Evolutionary conservation across 2,329 filamentous ascomycete genomes (phyloP).

Genomic region (Metarhizium anisopliae): DNA sequence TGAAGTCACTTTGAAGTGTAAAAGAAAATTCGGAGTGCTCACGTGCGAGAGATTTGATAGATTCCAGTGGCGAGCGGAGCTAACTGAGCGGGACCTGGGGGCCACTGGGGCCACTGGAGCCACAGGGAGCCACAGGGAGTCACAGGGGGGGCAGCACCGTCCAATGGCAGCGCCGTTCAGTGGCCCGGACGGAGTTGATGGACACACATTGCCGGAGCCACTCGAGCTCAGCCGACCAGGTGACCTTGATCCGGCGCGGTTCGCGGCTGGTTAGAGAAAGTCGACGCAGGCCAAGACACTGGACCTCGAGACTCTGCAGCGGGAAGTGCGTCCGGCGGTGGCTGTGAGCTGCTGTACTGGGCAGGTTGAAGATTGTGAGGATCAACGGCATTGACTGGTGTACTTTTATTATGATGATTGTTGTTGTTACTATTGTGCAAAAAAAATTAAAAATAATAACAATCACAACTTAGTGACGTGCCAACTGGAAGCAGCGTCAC

Average conservation of each 20-base stretch:
- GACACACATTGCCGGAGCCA: not conserved
- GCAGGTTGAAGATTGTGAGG: too few species aligned
- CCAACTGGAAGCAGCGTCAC: too few species aligned
- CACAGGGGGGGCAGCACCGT: not conserved
- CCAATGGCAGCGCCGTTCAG: not conserved
- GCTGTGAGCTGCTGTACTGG: not conserved
- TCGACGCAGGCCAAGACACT: not conserved
- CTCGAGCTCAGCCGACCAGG: not conserved
- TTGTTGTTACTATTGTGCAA: too few species aligned
- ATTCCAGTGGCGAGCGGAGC: slow-evolving; percentile 5
- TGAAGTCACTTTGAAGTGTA: too few species aligned
- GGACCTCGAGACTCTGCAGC: not conserved
- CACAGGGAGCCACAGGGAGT: not conserved
- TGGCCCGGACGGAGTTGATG: not conserved
- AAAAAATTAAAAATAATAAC: too few species aligned
- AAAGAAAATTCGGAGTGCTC: slow-evolving; percentile 7
- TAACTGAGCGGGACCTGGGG: slow-evolving; percentile 8
- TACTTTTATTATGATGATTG: too few species aligned
- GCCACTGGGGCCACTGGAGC: slow-evolving; percentile 2
- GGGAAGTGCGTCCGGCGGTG: not conserved
- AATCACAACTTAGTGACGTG: too few species aligned
- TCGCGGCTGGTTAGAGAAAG: not conserved
- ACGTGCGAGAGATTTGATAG: slow-evolving; percentile 7
- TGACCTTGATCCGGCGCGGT: slow-evolving; percentile 6
- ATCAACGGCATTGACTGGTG: too few species aligned